These are phyloP conservation scores for Moniliella sp. DNA, from an alignment of 1,284 basidiomycete species.

Conservation along the genomic window DNA sequence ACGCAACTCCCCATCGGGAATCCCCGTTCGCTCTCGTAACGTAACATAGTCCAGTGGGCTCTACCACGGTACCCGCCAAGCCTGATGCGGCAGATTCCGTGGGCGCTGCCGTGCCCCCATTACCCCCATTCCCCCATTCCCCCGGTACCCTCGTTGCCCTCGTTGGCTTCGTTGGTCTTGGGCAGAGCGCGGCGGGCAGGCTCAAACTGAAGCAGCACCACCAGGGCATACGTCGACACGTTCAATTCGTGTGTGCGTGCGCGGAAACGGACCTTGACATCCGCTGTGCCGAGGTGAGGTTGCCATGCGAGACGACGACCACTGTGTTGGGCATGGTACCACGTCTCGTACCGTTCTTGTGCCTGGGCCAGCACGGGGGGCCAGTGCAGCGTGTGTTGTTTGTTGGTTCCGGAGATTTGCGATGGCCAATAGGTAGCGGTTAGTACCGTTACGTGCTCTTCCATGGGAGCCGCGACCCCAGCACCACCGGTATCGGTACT, in stretches of 20 bases:
- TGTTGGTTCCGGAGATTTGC: no score
- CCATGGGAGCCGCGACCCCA: no score
- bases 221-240: constrained; percentile 68
- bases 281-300: constrained; percentile 70
- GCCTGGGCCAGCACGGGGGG: no score
- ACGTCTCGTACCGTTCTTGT: constrained; percentile 63
- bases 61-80: no score
- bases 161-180: constrained; percentile 11
- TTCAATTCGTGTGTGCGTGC: constrained; percentile 65
- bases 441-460: not conserved
- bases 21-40: constrained; percentile 28
- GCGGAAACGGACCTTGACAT: constrained; percentile 66
- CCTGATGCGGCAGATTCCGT: no score
- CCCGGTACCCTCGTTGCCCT: no score
- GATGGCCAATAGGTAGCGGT: not conserved
- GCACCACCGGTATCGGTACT: no score
- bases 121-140: no score
- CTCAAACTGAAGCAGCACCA: constrained; percentile 74
- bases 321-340: constrained; percentile 68
- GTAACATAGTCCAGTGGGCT: constrained; percentile 9
- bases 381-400: no score
- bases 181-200: constrained; percentile 33
- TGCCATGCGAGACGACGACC: constrained; percentile 85
- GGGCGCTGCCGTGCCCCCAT: no score
- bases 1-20: constrained; percentile 58